Evolutionary conservation across 208 protist genomes (phyloP).

Genomic region (Kentomonas sorsogonicus): DNA sequence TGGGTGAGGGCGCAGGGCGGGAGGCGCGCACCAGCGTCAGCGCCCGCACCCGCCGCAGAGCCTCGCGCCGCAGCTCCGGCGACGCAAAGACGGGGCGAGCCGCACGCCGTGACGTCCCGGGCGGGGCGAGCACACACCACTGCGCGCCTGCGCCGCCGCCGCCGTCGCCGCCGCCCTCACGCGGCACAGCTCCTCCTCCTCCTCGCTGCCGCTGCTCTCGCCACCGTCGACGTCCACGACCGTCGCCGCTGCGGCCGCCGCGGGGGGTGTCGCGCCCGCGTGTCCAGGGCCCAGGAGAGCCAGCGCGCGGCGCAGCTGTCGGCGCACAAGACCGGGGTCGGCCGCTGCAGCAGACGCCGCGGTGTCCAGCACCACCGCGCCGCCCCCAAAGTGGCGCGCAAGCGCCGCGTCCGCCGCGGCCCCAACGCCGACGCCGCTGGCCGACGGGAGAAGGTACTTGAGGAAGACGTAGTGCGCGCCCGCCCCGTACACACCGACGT

Average conservation of each 20-base stretch:
- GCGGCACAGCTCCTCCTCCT: neutral
- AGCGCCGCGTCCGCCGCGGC: too few relatives aligned
- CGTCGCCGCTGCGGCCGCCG: neutral
- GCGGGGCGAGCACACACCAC: too few relatives aligned
- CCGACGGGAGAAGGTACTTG: too few relatives aligned
- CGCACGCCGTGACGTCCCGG: too few relatives aligned
- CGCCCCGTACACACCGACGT: conserved; percentile 71
- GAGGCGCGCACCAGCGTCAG: too few relatives aligned
- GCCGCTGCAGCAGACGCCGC: conserved; percentile 38
- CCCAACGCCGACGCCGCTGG: too few relatives aligned
- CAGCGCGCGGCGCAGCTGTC: too few relatives aligned
- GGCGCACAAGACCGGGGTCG: conserved; percentile 17
- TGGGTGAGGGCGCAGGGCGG: too few relatives aligned
- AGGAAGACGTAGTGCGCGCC: conserved; percentile 79
- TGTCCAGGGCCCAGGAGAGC: neutral
- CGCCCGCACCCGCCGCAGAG: too few relatives aligned
- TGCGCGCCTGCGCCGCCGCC: neutral
- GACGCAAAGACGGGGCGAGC: too few relatives aligned
- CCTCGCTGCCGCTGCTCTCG: neutral
- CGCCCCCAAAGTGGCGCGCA: too few relatives aligned
- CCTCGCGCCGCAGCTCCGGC: too few relatives aligned
- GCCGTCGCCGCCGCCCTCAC: neutral
- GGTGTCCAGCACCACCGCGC: conserved; percentile 36
- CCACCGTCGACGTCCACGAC: conserved; percentile 13
- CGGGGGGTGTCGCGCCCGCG: neutral